Evolutionary conservation across 2,329 filamentous ascomycete genomes (phyloP), one percentile per base, ranked within the genome.

Genomic region (Zymoseptoria ardabiliae): DNA sequence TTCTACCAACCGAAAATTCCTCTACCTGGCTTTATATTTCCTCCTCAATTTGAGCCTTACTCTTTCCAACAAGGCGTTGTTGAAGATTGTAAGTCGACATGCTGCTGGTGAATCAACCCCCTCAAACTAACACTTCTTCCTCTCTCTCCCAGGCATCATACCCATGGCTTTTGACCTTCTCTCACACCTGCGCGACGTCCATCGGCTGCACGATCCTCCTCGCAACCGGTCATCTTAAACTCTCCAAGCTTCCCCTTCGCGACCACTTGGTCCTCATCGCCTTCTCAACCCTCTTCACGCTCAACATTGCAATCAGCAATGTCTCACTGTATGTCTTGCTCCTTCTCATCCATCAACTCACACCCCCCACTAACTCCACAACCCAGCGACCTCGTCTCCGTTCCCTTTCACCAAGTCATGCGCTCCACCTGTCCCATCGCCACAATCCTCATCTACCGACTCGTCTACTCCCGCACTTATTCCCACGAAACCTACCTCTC

Each of bases 361-460:
- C 30, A 11, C 2, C 8, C 25, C 9, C 30, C 30, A 11, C 35
- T 17, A 41, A 5, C 35, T 41, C 2, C 35, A 17, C 1, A 21
- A 3, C 51, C 21, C 13, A 65, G 63, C 48, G 58, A 63, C 25
- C 59, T 63, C 77, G 83, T 84, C 50, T 85, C 84, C 0, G 81
- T 86, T 20, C 81, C 84, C 2, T 86, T 86, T 72, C 85, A 86
- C 71, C 84, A 86, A 71, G 82, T 85, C 61, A 80, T 86, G 72
- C 81, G 84, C 62, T 84, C 84, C 63, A 82, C 83, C 19, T 82
- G 79, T 61, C 84, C 84, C 25, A 78, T 85, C 66, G 82, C 85
- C 70, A 85, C 84, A 54, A 81, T 85, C 56, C 71, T 84, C 63
- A 84, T 86, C 70, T 85, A 83, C 75, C 80, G 81, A 56, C 66